Evolutionary conservation across 139 green algal genomes (phyloP).

Genomic region (Auxenochlorella pyrenoidosa): DNA sequence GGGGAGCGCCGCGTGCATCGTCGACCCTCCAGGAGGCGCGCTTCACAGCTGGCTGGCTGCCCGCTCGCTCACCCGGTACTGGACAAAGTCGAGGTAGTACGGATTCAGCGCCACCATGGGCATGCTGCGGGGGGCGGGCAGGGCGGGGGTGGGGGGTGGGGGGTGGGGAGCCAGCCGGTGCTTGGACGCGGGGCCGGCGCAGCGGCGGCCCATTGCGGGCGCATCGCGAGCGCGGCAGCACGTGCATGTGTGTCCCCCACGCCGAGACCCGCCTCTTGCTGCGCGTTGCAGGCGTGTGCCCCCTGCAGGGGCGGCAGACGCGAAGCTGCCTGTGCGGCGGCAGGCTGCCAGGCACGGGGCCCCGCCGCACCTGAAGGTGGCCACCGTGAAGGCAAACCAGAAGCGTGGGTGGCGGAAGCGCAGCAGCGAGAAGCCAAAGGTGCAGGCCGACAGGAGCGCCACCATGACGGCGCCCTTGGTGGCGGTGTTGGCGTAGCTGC

Average conservation of each 20-base stretch:
- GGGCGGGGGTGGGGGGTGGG: background rate
- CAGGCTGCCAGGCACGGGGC: no score
- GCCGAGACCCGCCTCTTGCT: background rate
- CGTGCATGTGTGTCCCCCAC: no score
- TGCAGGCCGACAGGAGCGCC: background rate
- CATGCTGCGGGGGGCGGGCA: slow-evolving; percentile 20
- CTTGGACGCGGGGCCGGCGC: no score
- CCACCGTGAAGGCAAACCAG: slow-evolving; percentile 45
- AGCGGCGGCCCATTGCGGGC: no score
- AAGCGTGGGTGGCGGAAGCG: slow-evolving; percentile 26
- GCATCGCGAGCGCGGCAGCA: no score
- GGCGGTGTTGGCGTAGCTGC: background rate
- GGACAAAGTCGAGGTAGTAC: slow-evolving; percentile 33
- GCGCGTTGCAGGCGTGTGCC: no score
- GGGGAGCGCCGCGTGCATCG: no score
- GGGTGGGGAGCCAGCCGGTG: background rate
- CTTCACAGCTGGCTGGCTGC: no score
- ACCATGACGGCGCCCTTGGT: slow-evolving; percentile 42
- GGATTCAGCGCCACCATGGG: slow-evolving; percentile 37
- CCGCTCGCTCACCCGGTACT: background rate
- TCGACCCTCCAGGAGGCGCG: no score
- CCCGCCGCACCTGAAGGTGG: slow-evolving; percentile 24
- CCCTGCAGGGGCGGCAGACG: no score
- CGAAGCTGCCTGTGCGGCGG: no score
- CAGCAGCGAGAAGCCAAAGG: slow-evolving; percentile 16